Conservation (phyloP, 2,329 filamentous ascomycete genomes). For the Teratosphaeria pseudoeucalypti region DNA sequence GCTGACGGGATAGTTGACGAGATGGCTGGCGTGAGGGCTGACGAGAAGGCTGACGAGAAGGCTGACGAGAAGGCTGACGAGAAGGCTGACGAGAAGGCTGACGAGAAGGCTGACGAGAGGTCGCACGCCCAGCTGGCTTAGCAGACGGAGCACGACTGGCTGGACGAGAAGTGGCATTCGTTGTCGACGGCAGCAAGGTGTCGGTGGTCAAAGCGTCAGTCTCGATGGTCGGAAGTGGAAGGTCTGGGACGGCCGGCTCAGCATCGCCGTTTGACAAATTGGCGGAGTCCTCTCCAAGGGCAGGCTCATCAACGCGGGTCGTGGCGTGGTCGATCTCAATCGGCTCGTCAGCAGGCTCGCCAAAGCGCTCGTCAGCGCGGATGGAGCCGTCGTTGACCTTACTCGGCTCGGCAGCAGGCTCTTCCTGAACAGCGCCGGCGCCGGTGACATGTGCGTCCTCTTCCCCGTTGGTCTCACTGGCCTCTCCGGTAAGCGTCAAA, state of each 20-base stretch:
- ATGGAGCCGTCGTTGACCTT: not conserved
- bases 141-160: not conserved
- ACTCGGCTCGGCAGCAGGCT: not conserved
- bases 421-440: not conserved
- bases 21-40: not conserved
- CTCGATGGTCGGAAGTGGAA: not conserved
- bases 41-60: not conserved
- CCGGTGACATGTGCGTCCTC: not conserved
- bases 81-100: not conserved
- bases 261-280: not conserved
- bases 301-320: not conserved
- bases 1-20: not conserved
- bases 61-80: not conserved
- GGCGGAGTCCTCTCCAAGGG: not conserved
- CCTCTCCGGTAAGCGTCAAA: not conserved
- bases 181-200: not conserved
- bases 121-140: constrained; percentile 4
- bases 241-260: not conserved
- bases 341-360: not conserved
- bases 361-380: not conserved
- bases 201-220: not conserved
- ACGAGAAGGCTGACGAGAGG: not conserved
- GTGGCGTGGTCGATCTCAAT: not conserved
- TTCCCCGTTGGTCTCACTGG: not conserved
- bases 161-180: not conserved